phyloP scores from a whole-genome alignment of 805 yeast genomes.

The Lipomyces japonicus region DNA sequence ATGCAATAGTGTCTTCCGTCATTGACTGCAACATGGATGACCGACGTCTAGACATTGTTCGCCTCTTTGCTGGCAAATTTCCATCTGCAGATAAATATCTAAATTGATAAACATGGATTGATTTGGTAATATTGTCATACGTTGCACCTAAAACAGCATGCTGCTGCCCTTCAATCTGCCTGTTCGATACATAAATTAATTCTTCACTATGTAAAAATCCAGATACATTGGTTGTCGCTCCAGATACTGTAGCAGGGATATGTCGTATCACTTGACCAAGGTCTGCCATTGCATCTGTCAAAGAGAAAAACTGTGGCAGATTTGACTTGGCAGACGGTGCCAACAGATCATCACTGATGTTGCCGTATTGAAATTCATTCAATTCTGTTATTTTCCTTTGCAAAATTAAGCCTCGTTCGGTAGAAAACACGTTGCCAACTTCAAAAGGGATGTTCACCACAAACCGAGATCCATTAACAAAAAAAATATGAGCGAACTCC shows the following conservation, averaged over 20 bases:
- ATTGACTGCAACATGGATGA: conserved; percentile 22
- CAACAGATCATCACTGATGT: conserved; percentile 7
- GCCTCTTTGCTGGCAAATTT: conserved; percentile 5
- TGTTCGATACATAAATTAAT: conserved; percentile 39
- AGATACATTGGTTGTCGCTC: too few relatives aligned
- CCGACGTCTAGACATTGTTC: conserved; percentile 23
- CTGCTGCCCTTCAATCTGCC: conserved; percentile 1
- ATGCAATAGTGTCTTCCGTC: conserved; percentile 7
- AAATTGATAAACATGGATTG: conserved; percentile 54
- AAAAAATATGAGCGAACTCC: conserved; percentile 61
- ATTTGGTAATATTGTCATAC: conserved; percentile 47
- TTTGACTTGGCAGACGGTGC: neutral
- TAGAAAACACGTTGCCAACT: conserved; percentile 57
- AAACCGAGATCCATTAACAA: conserved; percentile 55
- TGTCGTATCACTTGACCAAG: conserved; percentile 56
- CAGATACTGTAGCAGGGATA: neutral
- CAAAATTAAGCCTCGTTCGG: conserved; percentile 63
- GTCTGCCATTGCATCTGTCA: conserved; percentile 72
- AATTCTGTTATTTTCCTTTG: conserved; percentile 44
- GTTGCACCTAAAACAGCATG: conserved; percentile 15
- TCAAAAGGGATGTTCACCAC: conserved; percentile 67
- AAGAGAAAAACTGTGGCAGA: conserved; percentile 51
- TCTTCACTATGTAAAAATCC: conserved; percentile 58
- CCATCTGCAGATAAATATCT: conserved; percentile 39
- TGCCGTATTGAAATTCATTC: conserved; percentile 14